Evolutionary conservation across 495 filamentous ascomycete species (phyloP), one percentile per base, ranked within the genome.

Genomic region (Chlorociboria aeruginascens): DNA sequence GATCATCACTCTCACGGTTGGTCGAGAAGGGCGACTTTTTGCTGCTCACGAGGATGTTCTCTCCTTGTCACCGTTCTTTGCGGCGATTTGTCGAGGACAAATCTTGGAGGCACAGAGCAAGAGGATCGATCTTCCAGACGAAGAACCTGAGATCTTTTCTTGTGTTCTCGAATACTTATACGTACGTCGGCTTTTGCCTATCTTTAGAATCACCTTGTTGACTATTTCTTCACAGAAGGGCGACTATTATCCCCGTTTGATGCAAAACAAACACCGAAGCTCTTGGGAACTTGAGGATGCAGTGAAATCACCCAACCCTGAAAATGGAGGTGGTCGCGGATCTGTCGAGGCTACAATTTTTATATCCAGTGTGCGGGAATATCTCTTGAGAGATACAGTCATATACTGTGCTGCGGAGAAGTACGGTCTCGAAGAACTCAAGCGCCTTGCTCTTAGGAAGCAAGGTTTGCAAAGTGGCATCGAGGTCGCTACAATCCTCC

Each of bases 121-220:
- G 65, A 77, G 79, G 50, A 79, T 94, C 55, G 68, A 81, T 44
- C 79, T 96, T 25, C 85, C 89, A 4, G 77, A 88, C 46, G 89
- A 95, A 64, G 77, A 87, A 56, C 85, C 89, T 12, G 87, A 93
- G 61, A 79, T 92, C 57, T 85, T 96, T 71, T 92, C 88, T 28
- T 87, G 83, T 14, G 71, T 96, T 13, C 78, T 96, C 42, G 89
- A 95, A 61, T 95, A 83, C 58, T 79, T 95, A 49, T 95, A 96
- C 75, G 54, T 57, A 43, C 8, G 54, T 57, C 28, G 3, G 9
- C 30, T 28, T 32, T 3, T 20, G 40, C 40, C 40, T n/a, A 28
- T 28, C 9, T 20, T n/a, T 28, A 11, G 30, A 20, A 16, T 43
- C 12, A 43, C 40, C 13, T 3, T 12, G n/a, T 3, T 8, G 11